Evolutionary conservation across 2,329 filamentous ascomycete species (phyloP).

Genomic region (Rhynchosporium secalis): DNA sequence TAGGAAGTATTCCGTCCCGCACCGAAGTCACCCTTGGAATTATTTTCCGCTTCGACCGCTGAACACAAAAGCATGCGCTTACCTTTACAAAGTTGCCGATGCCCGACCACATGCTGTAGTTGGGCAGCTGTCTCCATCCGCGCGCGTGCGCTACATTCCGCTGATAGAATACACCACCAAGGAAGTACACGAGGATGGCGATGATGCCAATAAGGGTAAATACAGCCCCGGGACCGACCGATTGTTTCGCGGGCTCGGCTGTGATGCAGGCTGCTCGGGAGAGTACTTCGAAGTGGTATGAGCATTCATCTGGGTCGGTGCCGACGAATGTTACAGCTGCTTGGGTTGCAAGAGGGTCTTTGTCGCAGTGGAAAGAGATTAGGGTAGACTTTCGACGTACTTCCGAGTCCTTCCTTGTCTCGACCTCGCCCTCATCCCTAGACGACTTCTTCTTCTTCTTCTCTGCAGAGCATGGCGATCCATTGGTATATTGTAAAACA

Average conservation of each 20-base stretch:
- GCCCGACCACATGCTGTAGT: constrained; percentile 89
- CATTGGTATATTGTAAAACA: constrained; percentile 73
- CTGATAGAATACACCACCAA: constrained; percentile 94
- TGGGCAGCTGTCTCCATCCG: constrained; percentile 93
- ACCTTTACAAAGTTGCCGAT: constrained; percentile 84
- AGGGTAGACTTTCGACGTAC: constrained; percentile 72
- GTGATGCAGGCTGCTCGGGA: constrained; percentile 76
- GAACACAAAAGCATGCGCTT: constrained; percentile 42
- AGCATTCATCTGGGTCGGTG: constrained; percentile 80
- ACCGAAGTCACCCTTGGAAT: constrained; percentile 38
- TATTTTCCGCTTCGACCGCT: constrained; percentile 31
- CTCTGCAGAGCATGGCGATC: constrained; percentile 66
- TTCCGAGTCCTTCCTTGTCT: constrained; percentile 33
- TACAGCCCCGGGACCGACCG: constrained; percentile 69
- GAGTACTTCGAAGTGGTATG: constrained; percentile 93
- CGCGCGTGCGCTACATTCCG: constrained; percentile 90
- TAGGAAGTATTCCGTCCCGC: constrained; percentile 39
- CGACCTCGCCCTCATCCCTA: constrained; percentile 41
- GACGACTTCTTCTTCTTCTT: constrained; percentile 42
- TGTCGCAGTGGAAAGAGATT: constrained; percentile 91
- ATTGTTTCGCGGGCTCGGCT: constrained; percentile 68
- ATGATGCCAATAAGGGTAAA: constrained; percentile 82
- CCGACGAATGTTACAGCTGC: constrained; percentile 83
- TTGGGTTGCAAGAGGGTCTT: constrained; percentile 67
- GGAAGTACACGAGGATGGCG: constrained; percentile 82